Evolutionary conservation across 352 stramenopile genomes (phyloP).

Genomic region (Pythium sukuiense): DNA sequence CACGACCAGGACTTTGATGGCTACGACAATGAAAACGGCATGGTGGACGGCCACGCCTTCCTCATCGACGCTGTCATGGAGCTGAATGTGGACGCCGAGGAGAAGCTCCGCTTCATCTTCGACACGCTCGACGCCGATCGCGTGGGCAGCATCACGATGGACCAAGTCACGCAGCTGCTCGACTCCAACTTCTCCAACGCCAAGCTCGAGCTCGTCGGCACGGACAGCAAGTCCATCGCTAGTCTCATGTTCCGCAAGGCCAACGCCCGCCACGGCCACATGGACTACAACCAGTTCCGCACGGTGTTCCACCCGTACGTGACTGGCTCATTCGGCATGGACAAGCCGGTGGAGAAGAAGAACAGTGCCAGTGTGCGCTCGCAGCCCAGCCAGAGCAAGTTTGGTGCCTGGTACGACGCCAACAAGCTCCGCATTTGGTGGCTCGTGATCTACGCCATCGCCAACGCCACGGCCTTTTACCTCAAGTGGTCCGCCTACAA

Average conservation of each 20-base stretch:
- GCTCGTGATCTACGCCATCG: slow-evolving; percentile 66
- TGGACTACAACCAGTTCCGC: slow-evolving; percentile 74
- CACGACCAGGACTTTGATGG: slow-evolving; percentile 51
- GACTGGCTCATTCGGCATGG: slow-evolving; percentile 51
- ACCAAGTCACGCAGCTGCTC: slow-evolving; percentile 66
- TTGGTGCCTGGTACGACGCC: slow-evolving; percentile 63
- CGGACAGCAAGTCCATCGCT: slow-evolving; percentile 63
- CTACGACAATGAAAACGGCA: slow-evolving; percentile 49
- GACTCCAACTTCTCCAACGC: slow-evolving; percentile 72
- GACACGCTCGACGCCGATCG: slow-evolving; percentile 70
- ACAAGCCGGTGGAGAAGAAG: slow-evolving; percentile 29
- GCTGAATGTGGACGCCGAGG: slow-evolving; percentile 65
- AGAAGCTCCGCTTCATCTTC: slow-evolving; percentile 86
- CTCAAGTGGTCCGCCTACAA: slow-evolving; percentile 74
- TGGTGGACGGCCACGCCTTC: slow-evolving; percentile 75
- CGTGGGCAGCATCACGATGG: slow-evolving; percentile 50
- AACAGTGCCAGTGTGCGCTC: slow-evolving; percentile 28
- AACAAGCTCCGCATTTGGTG: slow-evolving; percentile 81
- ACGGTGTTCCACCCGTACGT: slow-evolving; percentile 74
- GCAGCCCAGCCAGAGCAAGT: slow-evolving; percentile 51
- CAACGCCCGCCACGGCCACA: slow-evolving; percentile 49
- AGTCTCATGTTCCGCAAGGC: slow-evolving; percentile 74
- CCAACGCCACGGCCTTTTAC: slow-evolving; percentile 74
- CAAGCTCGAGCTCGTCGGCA: slow-evolving; percentile 74
- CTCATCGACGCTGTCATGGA: slow-evolving; percentile 83